These are phyloP conservation scores for Sporothrix inflata DNA, from an alignment of 2,329 filamentous ascomycete genomes.

Conservation along the genomic window DNA sequence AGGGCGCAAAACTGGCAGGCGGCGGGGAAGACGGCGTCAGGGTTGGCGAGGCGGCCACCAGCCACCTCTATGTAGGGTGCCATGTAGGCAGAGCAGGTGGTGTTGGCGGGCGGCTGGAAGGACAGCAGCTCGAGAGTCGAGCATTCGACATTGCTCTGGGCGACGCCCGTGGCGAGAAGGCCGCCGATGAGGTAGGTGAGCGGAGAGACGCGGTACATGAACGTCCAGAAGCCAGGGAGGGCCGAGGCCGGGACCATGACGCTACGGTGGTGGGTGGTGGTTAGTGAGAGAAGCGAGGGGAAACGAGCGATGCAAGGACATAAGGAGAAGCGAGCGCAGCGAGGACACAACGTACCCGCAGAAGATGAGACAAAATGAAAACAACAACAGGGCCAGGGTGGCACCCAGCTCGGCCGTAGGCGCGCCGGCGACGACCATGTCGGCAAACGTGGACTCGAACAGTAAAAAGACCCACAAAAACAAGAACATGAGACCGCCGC, in stretches of 20 bases:
- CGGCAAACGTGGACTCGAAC: conserved; percentile 71
- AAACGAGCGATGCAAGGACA: too few species aligned
- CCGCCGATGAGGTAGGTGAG: conserved; percentile 64
- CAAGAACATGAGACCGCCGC: conserved; percentile 78
- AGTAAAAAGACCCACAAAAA: conserved; percentile 77
- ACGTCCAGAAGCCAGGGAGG: conserved; percentile 74
- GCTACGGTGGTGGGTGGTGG: too few species aligned
- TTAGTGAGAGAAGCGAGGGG: too few species aligned
- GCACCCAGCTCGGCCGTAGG: conserved; percentile 70
- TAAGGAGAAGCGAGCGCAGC: too few species aligned
- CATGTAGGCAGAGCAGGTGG: conserved; percentile 69
- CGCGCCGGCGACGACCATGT: conserved; percentile 70
- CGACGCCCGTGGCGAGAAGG: conserved; percentile 70
- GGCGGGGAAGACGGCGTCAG: conserved; percentile 48
- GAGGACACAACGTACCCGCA: too few species aligned
- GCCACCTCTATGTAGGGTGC: conserved; percentile 55
- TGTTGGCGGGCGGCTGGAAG: conserved; percentile 65
- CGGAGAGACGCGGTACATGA: conserved; percentile 72
- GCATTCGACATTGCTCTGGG: too few species aligned
- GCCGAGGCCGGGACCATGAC: conserved; percentile 61
- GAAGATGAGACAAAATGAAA: conserved; percentile 62
- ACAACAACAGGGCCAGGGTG: conserved; percentile 61
- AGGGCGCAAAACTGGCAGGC: conserved; percentile 72
- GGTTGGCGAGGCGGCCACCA: conserved; percentile 64
- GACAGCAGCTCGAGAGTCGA: conserved; percentile 59